phyloP scores from a whole-genome alignment of 164 flowering plant genomes.

The Stephania cephalantha region DNA sequence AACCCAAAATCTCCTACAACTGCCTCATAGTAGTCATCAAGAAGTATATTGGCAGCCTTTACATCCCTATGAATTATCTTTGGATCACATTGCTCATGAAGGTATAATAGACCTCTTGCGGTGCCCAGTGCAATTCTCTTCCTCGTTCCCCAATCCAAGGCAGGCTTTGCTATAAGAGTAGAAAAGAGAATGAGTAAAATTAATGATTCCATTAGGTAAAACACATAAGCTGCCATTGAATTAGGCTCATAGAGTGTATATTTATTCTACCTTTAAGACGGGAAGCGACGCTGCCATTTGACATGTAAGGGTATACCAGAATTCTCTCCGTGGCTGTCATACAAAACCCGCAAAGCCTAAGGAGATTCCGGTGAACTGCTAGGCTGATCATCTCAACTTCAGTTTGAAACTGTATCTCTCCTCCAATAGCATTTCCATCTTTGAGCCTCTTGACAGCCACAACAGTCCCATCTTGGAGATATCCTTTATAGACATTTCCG shows the following conservation, averaged over 20 bases:
- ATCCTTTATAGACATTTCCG: conserved; percentile 70
- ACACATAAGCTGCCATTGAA: no score
- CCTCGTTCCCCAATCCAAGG: conserved; percentile 71
- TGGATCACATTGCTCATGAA: conserved; percentile 94
- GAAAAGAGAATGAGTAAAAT: not conserved
- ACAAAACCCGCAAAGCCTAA: conserved; percentile 61
- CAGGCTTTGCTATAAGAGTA: conserved; percentile 48
- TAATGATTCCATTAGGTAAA: not conserved
- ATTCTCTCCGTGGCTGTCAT: conserved; percentile 61
- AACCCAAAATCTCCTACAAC: conserved; percentile 93
- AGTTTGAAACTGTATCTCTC: conserved; percentile 76
- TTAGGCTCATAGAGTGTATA: no score
- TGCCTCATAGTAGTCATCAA: conserved; percentile 83
- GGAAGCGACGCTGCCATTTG: conserved; percentile 80
- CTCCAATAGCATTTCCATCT: conserved; percentile 64
- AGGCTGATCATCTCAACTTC: conserved; percentile 84
- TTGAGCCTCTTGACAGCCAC: conserved; percentile 83
- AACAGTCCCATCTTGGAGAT: conserved; percentile 57
- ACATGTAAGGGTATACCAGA: conserved; percentile 73
- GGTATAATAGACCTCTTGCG: conserved; percentile 72
- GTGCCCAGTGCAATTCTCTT: conserved; percentile 86
- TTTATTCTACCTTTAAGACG: conserved; percentile 56
- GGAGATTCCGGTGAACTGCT: conserved; percentile 77
- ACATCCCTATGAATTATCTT: conserved; percentile 91
- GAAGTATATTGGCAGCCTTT: conserved; percentile 86